phyloP scores from a whole-genome alignment of 2,329 filamentous ascomycete species.

The Paecilomyces dactylethromorphus region DNA sequence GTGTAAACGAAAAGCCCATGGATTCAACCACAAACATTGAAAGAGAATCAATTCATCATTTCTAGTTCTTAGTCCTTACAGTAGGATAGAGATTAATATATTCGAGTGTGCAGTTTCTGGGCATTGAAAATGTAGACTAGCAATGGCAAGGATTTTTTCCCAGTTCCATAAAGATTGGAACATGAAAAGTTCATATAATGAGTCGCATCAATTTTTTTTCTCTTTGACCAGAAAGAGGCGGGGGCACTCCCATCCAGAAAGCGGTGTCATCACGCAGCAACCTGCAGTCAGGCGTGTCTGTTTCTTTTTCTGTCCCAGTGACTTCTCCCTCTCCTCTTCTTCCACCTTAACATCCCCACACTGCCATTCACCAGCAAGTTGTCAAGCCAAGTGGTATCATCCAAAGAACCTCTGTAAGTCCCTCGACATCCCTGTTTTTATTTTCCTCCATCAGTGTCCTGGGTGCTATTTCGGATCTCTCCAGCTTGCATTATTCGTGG shows the following conservation, averaged over 20 bases:
- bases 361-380: background rate
- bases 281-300: background rate
- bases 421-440: background rate
- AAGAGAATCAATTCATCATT: background rate
- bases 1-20: background rate
- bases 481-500: background rate
- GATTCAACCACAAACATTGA: background rate
- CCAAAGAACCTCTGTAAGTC: background rate
- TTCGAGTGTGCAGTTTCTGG: background rate
- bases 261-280: background rate
- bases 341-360: background rate
- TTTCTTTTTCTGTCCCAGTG: background rate
- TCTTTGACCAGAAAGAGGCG: background rate
- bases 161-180: background rate
- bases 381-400: background rate
- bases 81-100: background rate
- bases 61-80: background rate
- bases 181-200: background rate
- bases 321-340: background rate
- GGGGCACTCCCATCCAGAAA: background rate
- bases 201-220: background rate
- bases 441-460: background rate
- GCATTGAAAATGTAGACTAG: background rate
- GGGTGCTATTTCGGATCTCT: no score
- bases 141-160: background rate